These are phyloP conservation scores for Vigna unguiculata DNA, from an alignment of 306 rosid genomes.

Conservation along the genomic window DNA sequence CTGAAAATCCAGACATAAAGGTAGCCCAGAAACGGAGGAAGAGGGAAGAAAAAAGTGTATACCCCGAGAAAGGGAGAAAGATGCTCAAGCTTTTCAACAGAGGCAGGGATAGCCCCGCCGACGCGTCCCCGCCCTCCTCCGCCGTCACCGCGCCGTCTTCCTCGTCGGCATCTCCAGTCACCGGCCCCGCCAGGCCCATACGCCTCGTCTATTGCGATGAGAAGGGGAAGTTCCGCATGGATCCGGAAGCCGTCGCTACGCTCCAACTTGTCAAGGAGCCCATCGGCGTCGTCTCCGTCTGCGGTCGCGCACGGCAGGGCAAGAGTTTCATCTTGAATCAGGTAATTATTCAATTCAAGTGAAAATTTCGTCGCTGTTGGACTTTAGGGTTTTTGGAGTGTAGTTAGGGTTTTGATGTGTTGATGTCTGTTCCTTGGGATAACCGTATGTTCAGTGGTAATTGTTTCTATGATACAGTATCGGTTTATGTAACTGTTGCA, in stretches of 20 bases:
- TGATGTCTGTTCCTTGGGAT: neutral
- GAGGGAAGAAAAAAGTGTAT: neutral
- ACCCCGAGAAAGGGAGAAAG: neutral
- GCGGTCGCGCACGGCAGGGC: slow-evolving; percentile 98
- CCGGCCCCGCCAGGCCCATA: slow-evolving; percentile 88
- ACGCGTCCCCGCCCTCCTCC: slow-evolving; percentile 53
- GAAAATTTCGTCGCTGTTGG: neutral
- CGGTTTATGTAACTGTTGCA: neutral
- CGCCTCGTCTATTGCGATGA: slow-evolving; percentile 87
- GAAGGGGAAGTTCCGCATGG: slow-evolving; percentile 90
- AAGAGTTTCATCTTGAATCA: slow-evolving; percentile 89
- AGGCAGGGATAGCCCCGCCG: slow-evolving; percentile 55
- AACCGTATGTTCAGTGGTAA: neutral
- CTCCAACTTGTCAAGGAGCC: slow-evolving; percentile 94
- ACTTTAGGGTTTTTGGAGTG: slow-evolving; percentile 42
- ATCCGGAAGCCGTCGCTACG: slow-evolving; percentile 93
- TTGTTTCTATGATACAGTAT: neutral
- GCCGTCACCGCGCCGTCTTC: slow-evolving; percentile 38
- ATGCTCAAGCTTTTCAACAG: slow-evolving; percentile 63
- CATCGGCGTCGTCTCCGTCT: slow-evolving; percentile 89
- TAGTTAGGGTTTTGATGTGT: slow-evolving; percentile 42
- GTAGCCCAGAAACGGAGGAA: neutral
- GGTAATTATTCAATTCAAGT: slow-evolving; percentile 48
- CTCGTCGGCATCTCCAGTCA: slow-evolving; percentile 53
- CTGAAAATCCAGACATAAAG: slow-evolving; percentile 4